Percentiles rank a stretch among this genome's conserved stretches.
Evolutionary conservation across 257 asterid genomes (phyloP).

Genomic region (Salvia miltiorrhiza): DNA sequence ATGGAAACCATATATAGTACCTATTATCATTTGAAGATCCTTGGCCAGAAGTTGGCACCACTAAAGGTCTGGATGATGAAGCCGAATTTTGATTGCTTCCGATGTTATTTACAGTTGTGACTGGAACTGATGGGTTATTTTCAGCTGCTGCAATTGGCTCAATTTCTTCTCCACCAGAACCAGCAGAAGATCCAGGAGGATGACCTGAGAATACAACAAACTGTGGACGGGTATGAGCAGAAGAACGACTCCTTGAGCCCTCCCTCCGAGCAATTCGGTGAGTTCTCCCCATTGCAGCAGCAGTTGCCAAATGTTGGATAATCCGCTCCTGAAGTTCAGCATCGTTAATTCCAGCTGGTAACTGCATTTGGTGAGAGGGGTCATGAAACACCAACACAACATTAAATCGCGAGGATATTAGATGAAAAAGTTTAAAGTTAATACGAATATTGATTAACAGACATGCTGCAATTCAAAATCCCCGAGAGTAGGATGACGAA

Average conservation of each 20-base stretch:
- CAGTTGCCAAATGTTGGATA: constrained; percentile 88
- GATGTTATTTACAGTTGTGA: constrained; percentile 22
- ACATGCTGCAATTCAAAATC: constrained; percentile 80
- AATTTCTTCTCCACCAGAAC: constrained; percentile 39
- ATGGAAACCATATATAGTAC: constrained; percentile 31
- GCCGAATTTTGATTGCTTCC: constrained; percentile 37
- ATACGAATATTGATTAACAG: constrained; percentile 26
- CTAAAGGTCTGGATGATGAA: constrained; percentile 51
- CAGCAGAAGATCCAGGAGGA: constrained; percentile 45
- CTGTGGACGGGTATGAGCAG: constrained; percentile 58
- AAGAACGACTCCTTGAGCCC: constrained; percentile 50
- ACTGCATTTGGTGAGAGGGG: constrained; percentile 39
- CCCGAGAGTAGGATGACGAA: constrained; percentile 71
- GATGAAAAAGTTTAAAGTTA: neutral
- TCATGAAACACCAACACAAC: constrained; percentile 15
- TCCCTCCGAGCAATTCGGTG: constrained; percentile 64
- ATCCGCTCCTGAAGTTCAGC: constrained; percentile 84
- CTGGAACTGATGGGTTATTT: constrained; percentile 30
- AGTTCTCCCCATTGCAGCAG: constrained; percentile 89
- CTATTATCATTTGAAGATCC: constrained; percentile 42
- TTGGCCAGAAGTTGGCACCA: constrained; percentile 25
- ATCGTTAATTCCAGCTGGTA: constrained; percentile 59
- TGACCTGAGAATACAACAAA: constrained; percentile 49
- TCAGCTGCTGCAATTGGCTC: constrained; percentile 31
- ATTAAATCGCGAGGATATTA: neutral